Conservation (phyloP, 345 rosid genomes). For the Balakata baccata region DNA sequence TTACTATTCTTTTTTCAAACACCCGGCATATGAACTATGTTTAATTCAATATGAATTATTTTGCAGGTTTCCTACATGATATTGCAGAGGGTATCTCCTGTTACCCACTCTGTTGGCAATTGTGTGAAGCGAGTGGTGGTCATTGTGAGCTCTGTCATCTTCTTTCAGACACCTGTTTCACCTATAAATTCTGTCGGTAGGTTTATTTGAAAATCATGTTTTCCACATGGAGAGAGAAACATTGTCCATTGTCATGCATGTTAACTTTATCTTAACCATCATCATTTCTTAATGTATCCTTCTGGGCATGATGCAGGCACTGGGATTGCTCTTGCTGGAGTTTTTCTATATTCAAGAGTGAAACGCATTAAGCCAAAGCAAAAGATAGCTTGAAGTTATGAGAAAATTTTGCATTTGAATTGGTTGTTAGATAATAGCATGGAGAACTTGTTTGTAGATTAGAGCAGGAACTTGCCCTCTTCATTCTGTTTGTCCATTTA, state of each 20-base stretch:
- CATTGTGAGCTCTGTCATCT: slow-evolving; percentile 94
- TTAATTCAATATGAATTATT: neutral
- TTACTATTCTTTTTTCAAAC: neutral
- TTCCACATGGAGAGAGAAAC: neutral
- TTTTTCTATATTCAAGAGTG: slow-evolving; percentile 91
- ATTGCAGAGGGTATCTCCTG: slow-evolving; percentile 92
- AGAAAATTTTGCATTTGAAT: slow-evolving; percentile 7
- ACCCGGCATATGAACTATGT: neutral
- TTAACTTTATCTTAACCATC: neutral
- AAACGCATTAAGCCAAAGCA: slow-evolving; percentile 86
- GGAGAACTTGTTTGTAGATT: slow-evolving; percentile 21
- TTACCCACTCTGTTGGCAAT: slow-evolving; percentile 95
- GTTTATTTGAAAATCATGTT: neutral
- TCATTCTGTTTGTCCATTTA: neutral
- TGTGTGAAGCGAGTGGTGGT: slow-evolving; percentile 99
- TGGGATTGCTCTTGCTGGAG: slow-evolving; percentile 91
- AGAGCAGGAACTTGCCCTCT: slow-evolving; percentile 11
- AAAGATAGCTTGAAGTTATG: slow-evolving; percentile 49
- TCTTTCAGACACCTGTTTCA: slow-evolving; percentile 84
- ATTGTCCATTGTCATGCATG: neutral
- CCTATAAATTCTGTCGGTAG: slow-evolving; percentile 82
- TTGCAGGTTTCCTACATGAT: slow-evolving; percentile 94
- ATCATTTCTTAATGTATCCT: neutral
- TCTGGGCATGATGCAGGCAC: slow-evolving; percentile 51
- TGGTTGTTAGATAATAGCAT: slow-evolving; percentile 1